phyloP scores from a whole-genome alignment of 495 filamentous ascomycete species.

The Podospora anserina region DNA sequence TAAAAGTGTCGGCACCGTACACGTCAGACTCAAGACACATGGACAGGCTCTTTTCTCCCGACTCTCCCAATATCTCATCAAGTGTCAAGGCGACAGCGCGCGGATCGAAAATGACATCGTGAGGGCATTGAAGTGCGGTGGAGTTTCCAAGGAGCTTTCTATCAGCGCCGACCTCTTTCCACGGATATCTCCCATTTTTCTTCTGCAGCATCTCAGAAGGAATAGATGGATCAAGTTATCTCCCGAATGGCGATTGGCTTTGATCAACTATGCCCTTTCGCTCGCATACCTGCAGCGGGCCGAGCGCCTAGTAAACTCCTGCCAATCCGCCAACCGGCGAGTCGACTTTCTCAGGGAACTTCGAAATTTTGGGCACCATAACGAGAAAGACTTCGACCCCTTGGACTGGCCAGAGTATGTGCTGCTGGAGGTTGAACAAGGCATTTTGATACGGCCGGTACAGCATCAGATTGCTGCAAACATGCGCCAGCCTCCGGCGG shows the following conservation, averaged over 20 bases:
- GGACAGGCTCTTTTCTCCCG: not conserved
- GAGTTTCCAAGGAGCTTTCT: not conserved
- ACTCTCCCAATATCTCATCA: not conserved
- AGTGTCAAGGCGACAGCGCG: not conserved
- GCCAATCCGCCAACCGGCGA: constrained; percentile 17
- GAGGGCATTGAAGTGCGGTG: not conserved
- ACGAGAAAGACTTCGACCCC: constrained; percentile 47
- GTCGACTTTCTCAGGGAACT: constrained; percentile 50
- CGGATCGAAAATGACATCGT: constrained; percentile 4
- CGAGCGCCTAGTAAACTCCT: constrained; percentile 31
- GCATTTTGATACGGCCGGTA: constrained; percentile 58
- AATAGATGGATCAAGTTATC: constrained; percentile 25
- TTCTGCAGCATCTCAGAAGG: constrained; percentile 36
- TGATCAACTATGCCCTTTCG: constrained; percentile 39
- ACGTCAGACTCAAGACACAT: not conserved
- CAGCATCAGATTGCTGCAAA: constrained; percentile 55
- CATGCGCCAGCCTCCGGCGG: constrained; percentile 52
- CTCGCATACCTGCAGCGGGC: constrained; percentile 39
- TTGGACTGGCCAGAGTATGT: constrained; percentile 54
- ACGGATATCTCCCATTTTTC: constrained; percentile 34
- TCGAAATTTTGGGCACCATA: constrained; percentile 47
- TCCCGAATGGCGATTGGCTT: constrained; percentile 29
- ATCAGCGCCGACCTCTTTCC: constrained; percentile 19
- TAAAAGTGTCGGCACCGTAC: not conserved
- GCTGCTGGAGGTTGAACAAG: constrained; percentile 62